These are phyloP conservation scores for Lecanoromycetidae sp. DNA, from an alignment of 2,329 filamentous ascomycete genomes.

Conservation along the genomic window DNA sequence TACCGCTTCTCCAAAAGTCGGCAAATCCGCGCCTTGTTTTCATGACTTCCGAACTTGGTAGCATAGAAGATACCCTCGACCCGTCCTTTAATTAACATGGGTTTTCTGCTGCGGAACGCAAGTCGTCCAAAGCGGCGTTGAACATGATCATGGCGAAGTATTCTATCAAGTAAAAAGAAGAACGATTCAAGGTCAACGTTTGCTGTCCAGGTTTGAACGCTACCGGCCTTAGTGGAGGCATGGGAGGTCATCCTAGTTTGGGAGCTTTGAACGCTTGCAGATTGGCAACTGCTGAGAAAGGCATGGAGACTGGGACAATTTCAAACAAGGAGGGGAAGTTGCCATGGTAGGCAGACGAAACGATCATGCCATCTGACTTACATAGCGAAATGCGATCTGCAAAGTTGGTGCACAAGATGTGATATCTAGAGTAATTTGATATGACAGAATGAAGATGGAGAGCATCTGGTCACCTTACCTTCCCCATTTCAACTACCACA, in stretches of 20 bases:
- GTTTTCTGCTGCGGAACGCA: conserved; percentile 23
- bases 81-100: conserved; percentile 15
- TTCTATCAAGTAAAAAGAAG: conserved; percentile 28
- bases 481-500: too few relatives aligned
- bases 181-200: conserved; percentile 21
- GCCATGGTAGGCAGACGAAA: conserved; percentile 16
- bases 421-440: too few relatives aligned
- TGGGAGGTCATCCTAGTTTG: background rate
- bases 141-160: conserved; percentile 36
- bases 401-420: too few relatives aligned
- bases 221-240: conserved; percentile 16
- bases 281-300: conserved; percentile 17
- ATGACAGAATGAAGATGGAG: too few relatives aligned
- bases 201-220: conserved; percentile 21
- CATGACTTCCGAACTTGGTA: conserved; percentile 21
- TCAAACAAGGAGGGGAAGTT: conserved; percentile 19
- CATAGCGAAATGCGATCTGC: too few relatives aligned
- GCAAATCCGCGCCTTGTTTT: conserved; percentile 21
- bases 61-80: conserved; percentile 18
- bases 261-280: conserved; percentile 14
- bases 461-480: too few relatives aligned
- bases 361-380: too few relatives aligned
- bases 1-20: conserved; percentile 22
- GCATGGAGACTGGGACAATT: conserved; percentile 18
- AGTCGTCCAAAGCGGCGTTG: conserved; percentile 33